Percentiles rank a stretch among this genome's conserved stretches.
These are phyloP conservation scores for Alternaria conjuncta DNA, from an alignment of 2,329 filamentous ascomycete species.

Conservation along the genomic window DNA sequence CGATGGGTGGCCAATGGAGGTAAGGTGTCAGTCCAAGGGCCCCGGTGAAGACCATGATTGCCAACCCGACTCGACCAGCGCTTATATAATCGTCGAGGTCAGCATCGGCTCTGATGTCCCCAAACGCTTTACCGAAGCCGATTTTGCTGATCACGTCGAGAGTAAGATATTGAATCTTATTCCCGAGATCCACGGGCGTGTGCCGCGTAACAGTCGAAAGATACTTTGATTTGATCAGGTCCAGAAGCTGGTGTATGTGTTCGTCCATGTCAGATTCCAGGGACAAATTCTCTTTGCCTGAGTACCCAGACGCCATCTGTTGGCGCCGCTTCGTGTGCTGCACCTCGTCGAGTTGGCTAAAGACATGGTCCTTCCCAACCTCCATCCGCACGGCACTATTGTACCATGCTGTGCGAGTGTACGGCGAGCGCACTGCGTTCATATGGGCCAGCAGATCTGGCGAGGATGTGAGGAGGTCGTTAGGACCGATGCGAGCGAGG, in stretches of 20 bases:
- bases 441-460: conserved; percentile 55
- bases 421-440: conserved; percentile 48
- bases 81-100: conserved; percentile 55
- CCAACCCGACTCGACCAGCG: conserved; percentile 46
- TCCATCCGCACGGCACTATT: conserved; percentile 53
- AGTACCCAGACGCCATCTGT: conserved; percentile 59
- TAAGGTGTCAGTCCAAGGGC: conserved; percentile 20
- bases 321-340: conserved; percentile 51
- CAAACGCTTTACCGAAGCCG: conserved; percentile 59
- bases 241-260: conserved; percentile 53
- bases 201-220: conserved; percentile 13
- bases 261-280: conserved; percentile 58
- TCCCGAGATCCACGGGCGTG: conserved; percentile 52
- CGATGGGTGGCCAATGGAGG: conserved; percentile 26
- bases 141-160: conserved; percentile 62
- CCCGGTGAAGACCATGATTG: conserved; percentile 1
- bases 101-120: conserved; percentile 56
- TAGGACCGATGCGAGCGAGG: conserved; percentile 55
- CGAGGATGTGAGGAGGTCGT: conserved; percentile 56
- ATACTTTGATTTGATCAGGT: conserved; percentile 57
- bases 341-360: conserved; percentile 56
- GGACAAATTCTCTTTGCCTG: conserved; percentile 59
- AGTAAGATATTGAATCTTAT: conserved; percentile 59
- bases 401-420: conserved; percentile 44
- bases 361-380: conserved; percentile 58